Percentiles rank a stretch among this genome's conserved stretches.
phyloP scores from a whole-genome alignment of 1,139 yeast genomes.

The Sugiyamaella castrensis region DNA sequence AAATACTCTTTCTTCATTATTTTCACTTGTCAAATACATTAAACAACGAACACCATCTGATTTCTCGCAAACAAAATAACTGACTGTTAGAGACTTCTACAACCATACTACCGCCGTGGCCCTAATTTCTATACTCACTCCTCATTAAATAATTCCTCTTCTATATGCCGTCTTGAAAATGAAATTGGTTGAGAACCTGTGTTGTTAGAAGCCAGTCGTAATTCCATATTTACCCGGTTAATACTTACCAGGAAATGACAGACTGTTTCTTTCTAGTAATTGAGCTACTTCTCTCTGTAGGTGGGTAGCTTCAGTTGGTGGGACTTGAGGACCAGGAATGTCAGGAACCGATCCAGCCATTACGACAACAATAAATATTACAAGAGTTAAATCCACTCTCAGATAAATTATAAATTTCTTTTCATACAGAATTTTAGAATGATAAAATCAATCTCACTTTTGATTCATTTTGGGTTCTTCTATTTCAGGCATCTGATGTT shows the following conservation, averaged over 20 bases:
- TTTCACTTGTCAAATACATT: conserved; percentile 61
- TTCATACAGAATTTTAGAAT: no score
- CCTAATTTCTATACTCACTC: conserved; percentile 40
- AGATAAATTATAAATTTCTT: no score
- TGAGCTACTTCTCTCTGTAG: conserved; percentile 68
- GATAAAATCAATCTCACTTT: no score
- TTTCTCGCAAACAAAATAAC: conserved; percentile 89
- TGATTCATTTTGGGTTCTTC: no score
- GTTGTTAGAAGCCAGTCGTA: conserved; percentile 89
- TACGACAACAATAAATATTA: no score
- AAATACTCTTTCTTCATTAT: conserved; percentile 54
- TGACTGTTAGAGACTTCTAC: conserved; percentile 13
- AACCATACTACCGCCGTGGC: not conserved
- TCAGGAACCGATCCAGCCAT: conserved; percentile 61
- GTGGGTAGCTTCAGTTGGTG: conserved; percentile 65
- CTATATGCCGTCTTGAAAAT: conserved; percentile 71
- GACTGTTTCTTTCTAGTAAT: conserved; percentile 47
- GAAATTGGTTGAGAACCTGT: conserved; percentile 95
- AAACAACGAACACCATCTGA: conserved; percentile 90
- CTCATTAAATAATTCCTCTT: conserved; percentile 54
- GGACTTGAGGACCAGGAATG: conserved; percentile 78
- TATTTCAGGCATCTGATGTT: no score
- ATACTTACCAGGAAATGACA: conserved; percentile 21
- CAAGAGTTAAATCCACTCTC: no score
- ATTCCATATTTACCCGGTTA: not conserved